Percentiles rank a stretch among this genome's conserved stretches.
Conservation (phyloP, 768 basidiomycete genomes). For the Russula compacta region DNA sequence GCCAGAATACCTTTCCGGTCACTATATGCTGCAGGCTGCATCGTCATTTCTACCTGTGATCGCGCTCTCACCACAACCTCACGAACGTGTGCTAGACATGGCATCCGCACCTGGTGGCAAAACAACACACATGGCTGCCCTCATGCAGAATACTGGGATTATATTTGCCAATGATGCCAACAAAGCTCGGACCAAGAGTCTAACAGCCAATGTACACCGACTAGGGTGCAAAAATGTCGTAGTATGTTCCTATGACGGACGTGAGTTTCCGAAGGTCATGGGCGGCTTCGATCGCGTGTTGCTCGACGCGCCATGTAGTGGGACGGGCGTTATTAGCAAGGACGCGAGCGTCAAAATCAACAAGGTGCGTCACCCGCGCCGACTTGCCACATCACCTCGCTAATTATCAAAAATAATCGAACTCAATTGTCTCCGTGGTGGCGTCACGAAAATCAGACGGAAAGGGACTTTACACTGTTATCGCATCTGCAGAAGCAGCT, state of each 20-base stretch:
- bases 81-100: constrained; percentile 96
- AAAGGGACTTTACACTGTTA: constrained; percentile 92
- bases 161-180: constrained; percentile 97
- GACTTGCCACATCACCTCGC: background rate
- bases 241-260: constrained; percentile 92
- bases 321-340: constrained; percentile 97
- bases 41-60: constrained; percentile 99
- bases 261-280: constrained; percentile 98
- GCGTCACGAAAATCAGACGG: constrained; percentile 45
- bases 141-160: constrained; percentile 95
- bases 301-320: constrained; percentile 94
- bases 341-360: constrained; percentile 96
- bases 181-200: constrained; percentile 89
- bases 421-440: background rate
- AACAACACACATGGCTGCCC: constrained; percentile 93
- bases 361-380: constrained; percentile 53
- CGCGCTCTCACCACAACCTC: constrained; percentile 83
- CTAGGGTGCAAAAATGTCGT: constrained; percentile 98
- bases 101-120: constrained; percentile 98
- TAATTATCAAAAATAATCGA: background rate
- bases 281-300: constrained; percentile 98
- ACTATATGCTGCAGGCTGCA: constrained; percentile 99
- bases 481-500: constrained; percentile 97
- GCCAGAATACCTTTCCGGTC: constrained; percentile 96
- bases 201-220: constrained; percentile 94